Evolutionary conservation across 371 early-diverging fungal genomes (phyloP), one percentile per base, ranked within the genome.

Genomic region (Syncephalastrum racemosum): DNA sequence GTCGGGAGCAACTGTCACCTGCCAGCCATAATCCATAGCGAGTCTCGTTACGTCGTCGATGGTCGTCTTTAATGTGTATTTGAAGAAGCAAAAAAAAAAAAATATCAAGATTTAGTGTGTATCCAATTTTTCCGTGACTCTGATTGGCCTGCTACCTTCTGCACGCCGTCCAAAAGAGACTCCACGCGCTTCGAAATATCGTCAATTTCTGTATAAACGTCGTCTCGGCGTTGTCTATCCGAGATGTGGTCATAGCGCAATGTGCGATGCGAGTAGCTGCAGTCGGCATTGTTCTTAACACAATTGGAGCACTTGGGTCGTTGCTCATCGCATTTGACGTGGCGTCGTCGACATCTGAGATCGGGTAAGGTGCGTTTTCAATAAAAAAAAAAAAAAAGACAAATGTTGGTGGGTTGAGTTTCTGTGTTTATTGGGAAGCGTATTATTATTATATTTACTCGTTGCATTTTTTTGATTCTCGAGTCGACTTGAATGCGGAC

Each of bases 211-310:
- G 65, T 64, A 25, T 64, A 64, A 53, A 64, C 53, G 25, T 64
- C 65, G 41, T 64, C 57, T 36, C 65, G 56, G 25, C 56, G 46
- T 46, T 64, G 65, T 31, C 65, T 16, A 31, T 56, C 58, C 13
- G 60, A 60, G 45, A 64, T 60, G 50, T 64, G 65, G 45, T 64
- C 65, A 40, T 64, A 64, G 10, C 65, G 60, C 58, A 64, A 56
- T 8, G 57, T 58, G 12, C 54, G 50, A 23, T 64, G 65, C 0
- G 65, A 64, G 41, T 64, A 64, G 27, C 65, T 64, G 50, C 65
- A 64, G 53, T 59, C 60, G 12, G 47, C 56, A 36, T 64, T 56
- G 44, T 56, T 45, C 44, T 60, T 64, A 4, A 56, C 54, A 31
- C 65, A 64, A 43, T 64, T 64, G 22, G 57, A 40, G 41, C 65